Percentiles rank a stretch among this genome's conserved stretches.
Conservation (phyloP, 1,139 yeast species). For the Yarrowia galli region DNA sequence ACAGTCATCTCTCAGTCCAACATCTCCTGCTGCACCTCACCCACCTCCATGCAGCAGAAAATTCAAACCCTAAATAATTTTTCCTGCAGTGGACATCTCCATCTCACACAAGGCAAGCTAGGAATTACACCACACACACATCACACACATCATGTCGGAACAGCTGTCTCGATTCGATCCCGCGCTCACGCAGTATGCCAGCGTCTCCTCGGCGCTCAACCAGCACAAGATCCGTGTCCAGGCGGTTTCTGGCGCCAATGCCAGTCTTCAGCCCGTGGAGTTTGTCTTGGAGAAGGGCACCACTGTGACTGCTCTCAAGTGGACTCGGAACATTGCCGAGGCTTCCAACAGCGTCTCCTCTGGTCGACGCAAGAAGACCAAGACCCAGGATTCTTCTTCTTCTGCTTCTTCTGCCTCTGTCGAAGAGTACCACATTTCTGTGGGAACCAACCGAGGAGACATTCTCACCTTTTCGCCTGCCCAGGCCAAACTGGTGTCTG, state of each 20-base stretch:
- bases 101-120: conserved; percentile 19
- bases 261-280: conserved; percentile 43
- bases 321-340: conserved; percentile 55
- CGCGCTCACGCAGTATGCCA: conserved; percentile 66
- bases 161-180: conserved; percentile 56
- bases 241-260: conserved; percentile 40
- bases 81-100: conserved; percentile 25
- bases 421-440: conserved; percentile 57
- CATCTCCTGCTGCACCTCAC: too few relatives aligned
- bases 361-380: conserved; percentile 48
- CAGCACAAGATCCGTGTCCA: conserved; percentile 71
- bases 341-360: conserved; percentile 59
- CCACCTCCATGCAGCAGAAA: conserved; percentile 23
- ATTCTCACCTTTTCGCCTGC: conserved; percentile 73
- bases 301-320: conserved; percentile 60
- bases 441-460: conserved; percentile 73
- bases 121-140: not conserved
- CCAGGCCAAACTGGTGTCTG: conserved; percentile 62
- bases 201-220: conserved; percentile 74
- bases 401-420: conserved; percentile 41
- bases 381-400: conserved; percentile 45
- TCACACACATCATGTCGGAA: conserved; percentile 36
- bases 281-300: conserved; percentile 61
- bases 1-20: too few relatives aligned
- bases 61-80: conserved; percentile 27